A percentile compares a stretch with the other conserved stretches of the same genome.
These are phyloP conservation scores for Starmera dryadoides DNA, from an alignment of 805 yeast species.

Conservation along the genomic window DNA sequence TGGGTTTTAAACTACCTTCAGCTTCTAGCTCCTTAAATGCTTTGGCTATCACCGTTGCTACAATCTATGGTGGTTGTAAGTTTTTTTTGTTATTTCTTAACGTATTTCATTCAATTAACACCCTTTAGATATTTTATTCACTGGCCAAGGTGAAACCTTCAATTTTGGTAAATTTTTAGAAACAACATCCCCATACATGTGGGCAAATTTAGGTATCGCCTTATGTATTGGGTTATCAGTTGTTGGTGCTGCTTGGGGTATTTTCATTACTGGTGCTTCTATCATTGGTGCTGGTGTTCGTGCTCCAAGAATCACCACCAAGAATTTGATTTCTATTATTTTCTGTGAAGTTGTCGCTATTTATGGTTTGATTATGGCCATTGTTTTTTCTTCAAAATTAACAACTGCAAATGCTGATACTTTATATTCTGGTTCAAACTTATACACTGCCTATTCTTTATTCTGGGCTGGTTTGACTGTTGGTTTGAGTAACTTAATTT, in stretches of 20 bases:
- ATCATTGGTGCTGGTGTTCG: conserved; percentile 97
- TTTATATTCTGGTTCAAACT: conserved; percentile 70
- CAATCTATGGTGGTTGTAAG: conserved; percentile 20
- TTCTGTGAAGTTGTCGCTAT: conserved; percentile 99
- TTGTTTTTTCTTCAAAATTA: conserved; percentile 90
- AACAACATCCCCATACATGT: conserved; percentile 88
- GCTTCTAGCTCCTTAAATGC: conserved; percentile 9
- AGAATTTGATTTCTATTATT: conserved; percentile 91
- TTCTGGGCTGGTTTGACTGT: conserved; percentile 99
- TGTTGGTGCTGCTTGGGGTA: conserved; percentile 99
- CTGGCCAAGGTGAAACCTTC: conserved; percentile 87
- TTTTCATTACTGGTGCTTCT: conserved; percentile 90
- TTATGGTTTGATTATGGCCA: conserved; percentile 95
- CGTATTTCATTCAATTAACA: background rate
- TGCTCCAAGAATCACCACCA: conserved; percentile 95
- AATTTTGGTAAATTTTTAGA: conserved; percentile 85
- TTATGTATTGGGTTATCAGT: conserved; percentile 91
- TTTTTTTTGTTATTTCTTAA: background rate
- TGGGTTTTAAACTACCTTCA: conserved; percentile 14
- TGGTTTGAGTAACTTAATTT: conserved; percentile 84
- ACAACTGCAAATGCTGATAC: conserved; percentile 55
- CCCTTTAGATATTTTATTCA: conserved; percentile 49
- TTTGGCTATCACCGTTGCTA: conserved; percentile 9
- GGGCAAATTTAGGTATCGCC: conserved; percentile 91
- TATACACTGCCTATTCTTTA: conserved; percentile 90